Conservation (phyloP, 2,329 filamentous ascomycete genomes). For the Fusarium odoratissimum region DNA sequence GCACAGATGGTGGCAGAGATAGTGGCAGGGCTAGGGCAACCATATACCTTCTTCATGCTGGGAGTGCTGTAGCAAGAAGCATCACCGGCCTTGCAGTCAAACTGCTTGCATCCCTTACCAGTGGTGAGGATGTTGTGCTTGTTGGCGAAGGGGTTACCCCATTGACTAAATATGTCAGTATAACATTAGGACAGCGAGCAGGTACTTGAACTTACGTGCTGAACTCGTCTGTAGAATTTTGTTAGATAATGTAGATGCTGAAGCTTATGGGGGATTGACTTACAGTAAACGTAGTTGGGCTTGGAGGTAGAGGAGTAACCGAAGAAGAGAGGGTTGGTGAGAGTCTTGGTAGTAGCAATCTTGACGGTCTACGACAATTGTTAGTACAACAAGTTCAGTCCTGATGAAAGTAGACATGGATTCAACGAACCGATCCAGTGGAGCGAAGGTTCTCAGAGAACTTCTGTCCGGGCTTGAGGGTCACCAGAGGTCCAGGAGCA, state of each 20-base stretch:
- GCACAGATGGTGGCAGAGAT: slow-evolving; percentile 49
- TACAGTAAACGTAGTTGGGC: slow-evolving; percentile 55
- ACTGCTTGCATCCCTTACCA: slow-evolving; percentile 52
- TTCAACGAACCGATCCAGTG: slow-evolving; percentile 46
- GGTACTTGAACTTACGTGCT: slow-evolving; percentile 45
- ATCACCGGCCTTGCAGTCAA: slow-evolving; percentile 54
- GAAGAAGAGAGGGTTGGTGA: slow-evolving; percentile 55
- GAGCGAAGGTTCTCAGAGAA: slow-evolving; percentile 52
- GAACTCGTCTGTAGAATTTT: slow-evolving; percentile 50
- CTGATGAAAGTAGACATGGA: not conserved
- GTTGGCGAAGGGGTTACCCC: slow-evolving; percentile 55
- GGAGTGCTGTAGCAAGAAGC: slow-evolving; percentile 56
- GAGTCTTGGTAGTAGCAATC: slow-evolving; percentile 53
- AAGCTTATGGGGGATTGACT: slow-evolving; percentile 35
- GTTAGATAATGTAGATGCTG: not conserved
- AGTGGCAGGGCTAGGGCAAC: slow-evolving; percentile 55
- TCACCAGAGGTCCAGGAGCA: slow-evolving; percentile 49
- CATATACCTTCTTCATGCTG: slow-evolving; percentile 52
- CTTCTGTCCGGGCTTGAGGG: slow-evolving; percentile 48
- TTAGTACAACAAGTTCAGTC: not conserved
- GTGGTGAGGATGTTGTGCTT: slow-evolving; percentile 52
- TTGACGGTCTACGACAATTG: slow-evolving; percentile 49
- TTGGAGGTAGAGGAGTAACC: slow-evolving; percentile 54
- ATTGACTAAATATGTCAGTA: not conserved
- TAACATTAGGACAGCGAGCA: accelerated